phyloP scores from a whole-genome alignment of 257 asterid genomes.

The Fraxinus cuspidata region DNA sequence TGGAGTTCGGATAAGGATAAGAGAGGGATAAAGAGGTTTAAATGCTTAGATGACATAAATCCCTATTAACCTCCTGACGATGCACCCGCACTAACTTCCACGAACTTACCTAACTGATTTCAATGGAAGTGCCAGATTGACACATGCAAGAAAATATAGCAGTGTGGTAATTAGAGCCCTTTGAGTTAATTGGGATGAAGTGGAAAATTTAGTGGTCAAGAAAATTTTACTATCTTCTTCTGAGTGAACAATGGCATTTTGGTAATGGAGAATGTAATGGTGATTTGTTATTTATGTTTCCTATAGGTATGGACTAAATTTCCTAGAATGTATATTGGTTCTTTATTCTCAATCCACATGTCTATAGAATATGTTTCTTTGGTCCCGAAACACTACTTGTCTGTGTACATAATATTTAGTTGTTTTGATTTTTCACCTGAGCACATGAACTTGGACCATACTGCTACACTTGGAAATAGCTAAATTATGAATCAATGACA shows the following conservation, averaged over 20 bases:
- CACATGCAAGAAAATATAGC: neutral
- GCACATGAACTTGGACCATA: neutral
- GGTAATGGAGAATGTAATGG: neutral
- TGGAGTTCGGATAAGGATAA: neutral
- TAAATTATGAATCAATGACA: conserved; percentile 14
- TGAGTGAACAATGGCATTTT: neutral
- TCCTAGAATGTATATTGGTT: conserved; percentile 2
- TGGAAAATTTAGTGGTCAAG: neutral
- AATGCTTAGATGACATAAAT: no score
- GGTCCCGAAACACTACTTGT: neutral
- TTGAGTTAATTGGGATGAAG: no score
- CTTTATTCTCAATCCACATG: neutral
- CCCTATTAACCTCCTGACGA: no score
- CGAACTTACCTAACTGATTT: neutral
- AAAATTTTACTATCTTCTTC: neutral
- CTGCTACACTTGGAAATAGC: conserved; percentile 9
- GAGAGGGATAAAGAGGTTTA: no score
- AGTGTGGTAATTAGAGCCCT: neutral
- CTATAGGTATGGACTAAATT: neutral
- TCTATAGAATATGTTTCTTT: neutral
- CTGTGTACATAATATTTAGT: neutral
- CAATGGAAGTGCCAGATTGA: neutral
- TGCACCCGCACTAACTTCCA: neutral
- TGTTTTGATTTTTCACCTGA: conserved; percentile 17
- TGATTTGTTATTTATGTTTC: neutral